Evolutionary conservation across 495 filamentous ascomycete species (phyloP), one percentile per base, ranked within the genome.

Genomic region (Penicillium fimorum): DNA sequence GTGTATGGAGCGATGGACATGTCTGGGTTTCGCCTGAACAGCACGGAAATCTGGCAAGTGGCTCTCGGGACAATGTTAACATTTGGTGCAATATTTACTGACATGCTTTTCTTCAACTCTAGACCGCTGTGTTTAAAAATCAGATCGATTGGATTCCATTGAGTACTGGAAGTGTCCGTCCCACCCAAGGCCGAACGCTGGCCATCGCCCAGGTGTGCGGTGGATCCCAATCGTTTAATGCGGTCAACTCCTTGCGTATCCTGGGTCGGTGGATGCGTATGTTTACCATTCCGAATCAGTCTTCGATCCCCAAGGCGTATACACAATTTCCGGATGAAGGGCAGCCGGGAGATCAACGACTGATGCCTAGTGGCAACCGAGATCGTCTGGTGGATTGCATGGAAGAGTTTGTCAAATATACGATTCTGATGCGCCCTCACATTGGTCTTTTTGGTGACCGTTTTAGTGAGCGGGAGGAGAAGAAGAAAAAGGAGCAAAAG

Each of bases 341-440:
- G 18, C 68, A 75, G 37, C 78, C 78, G n/a, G 80, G 71, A 10
- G 80, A 80, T 41, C 75, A 75, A 44, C 65, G 85, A 30, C 61
- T 90, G 10, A 78, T 81, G 66, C 76, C 80, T 5, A 84, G 85
- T 70, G 74, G 78, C 0, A 88, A 88, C 61, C 66, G 87, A 32
- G 83, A 88, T 60, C 69, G 87, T 4, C 62, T 90, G 51, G 87
- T 90, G 17, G 87, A 91, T 74, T 88, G 85, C 56, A 87, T 87
- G 82, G 87, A 90, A 75, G 87, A 90, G 68, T 81, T 91, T 73
- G 85, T 89, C 4, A 88, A 88, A 64, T 88, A 87, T 65, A 88
- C 84, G 0, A 77, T 87, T 32, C 57, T 89, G 10, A 85, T 89
- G 81, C 70, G 84, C 51, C 79, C 81, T 29, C 78, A 85, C 55